A percentile compares a stretch with the other conserved stretches of the same genome.
Evolutionary conservation across 129 eudicot genomes (phyloP).

Genomic region (Solidago caesia): DNA sequence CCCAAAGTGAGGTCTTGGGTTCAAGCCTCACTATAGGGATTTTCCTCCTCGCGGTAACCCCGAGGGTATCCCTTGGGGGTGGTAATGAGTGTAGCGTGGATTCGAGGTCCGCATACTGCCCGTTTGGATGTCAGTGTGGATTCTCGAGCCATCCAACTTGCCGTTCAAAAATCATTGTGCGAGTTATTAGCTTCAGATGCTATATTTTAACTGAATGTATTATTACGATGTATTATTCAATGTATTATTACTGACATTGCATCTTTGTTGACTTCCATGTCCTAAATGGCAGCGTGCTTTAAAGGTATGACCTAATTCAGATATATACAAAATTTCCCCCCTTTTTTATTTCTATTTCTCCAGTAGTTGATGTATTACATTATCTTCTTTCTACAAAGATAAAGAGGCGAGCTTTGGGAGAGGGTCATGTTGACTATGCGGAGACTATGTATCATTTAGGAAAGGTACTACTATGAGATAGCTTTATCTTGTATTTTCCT

Average conservation of each 20-base stretch:
- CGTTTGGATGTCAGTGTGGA: no score
- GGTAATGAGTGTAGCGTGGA: no score
- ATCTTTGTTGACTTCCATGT: slow-evolving; percentile 30
- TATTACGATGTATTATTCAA: neutral
- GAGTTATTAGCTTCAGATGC: neutral
- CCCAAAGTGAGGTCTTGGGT: no score
- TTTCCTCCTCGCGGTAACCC: no score
- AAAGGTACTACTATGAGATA: slow-evolving; percentile 44
- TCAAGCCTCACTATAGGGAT: no score
- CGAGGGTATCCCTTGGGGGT: no score
- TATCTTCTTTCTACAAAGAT: slow-evolving; percentile 42
- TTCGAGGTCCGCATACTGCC: no score
- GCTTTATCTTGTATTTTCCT: slow-evolving; percentile 2
- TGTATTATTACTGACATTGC: slow-evolving; percentile 25
- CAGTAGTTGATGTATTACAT: slow-evolving; percentile 10
- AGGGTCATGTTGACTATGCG: slow-evolving; percentile 79
- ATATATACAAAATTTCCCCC: neutral
- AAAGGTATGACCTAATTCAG: slow-evolving; percentile 51
- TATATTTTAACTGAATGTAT: slow-evolving; percentile 4
- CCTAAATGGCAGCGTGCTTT: slow-evolving; percentile 68
- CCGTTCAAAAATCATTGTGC: neutral
- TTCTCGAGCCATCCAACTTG: no score
- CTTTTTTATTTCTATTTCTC: slow-evolving; percentile 8
- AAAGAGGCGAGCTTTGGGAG: slow-evolving; percentile 91
- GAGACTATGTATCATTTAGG: slow-evolving; percentile 98